Percentiles rank a stretch among this genome's conserved stretches.
Conservation (phyloP, 106 monocot genomes). For the Allium fistulosum region DNA sequence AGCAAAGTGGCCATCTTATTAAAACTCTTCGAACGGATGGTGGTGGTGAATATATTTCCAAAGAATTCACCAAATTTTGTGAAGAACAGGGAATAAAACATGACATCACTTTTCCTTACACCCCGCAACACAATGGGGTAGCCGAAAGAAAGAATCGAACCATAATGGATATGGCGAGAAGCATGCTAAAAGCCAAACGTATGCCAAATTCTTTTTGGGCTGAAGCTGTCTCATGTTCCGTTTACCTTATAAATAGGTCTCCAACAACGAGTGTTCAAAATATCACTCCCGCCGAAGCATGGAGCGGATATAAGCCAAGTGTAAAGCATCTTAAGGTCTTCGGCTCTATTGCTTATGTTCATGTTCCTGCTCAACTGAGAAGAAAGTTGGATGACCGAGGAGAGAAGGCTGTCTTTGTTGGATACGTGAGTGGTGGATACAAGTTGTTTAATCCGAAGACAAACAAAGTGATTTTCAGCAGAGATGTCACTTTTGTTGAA, state of each 20-base stretch:
- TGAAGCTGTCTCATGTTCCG: background rate
- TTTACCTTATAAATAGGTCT: background rate
- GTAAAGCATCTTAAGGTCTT: background rate
- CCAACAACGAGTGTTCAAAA: background rate
- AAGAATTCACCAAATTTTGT: background rate
- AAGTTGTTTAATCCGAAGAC: background rate
- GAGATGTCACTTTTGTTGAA: slow-evolving; percentile 1
- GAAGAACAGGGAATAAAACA: background rate
- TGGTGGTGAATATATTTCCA: background rate
- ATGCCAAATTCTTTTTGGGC: slow-evolving; percentile 3
- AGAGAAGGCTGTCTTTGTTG: background rate
- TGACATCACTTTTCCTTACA: background rate
- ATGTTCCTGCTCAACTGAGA: background rate
- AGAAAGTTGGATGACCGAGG: background rate
- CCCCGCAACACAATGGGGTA: slow-evolving; percentile 6
- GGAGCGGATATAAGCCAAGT: background rate
- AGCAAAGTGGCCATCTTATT: background rate
- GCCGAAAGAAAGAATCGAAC: slow-evolving; percentile 2
- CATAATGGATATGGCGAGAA: slow-evolving; percentile 1
- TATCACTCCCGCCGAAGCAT: background rate
- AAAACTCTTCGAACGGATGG: background rate
- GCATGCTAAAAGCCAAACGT: background rate
- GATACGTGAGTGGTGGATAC: background rate
- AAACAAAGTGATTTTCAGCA: background rate
- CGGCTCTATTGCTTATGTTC: background rate